These are phyloP conservation scores for Areca catechu DNA, from an alignment of 176 grass and related monocot species.

Conservation along the genomic window DNA sequence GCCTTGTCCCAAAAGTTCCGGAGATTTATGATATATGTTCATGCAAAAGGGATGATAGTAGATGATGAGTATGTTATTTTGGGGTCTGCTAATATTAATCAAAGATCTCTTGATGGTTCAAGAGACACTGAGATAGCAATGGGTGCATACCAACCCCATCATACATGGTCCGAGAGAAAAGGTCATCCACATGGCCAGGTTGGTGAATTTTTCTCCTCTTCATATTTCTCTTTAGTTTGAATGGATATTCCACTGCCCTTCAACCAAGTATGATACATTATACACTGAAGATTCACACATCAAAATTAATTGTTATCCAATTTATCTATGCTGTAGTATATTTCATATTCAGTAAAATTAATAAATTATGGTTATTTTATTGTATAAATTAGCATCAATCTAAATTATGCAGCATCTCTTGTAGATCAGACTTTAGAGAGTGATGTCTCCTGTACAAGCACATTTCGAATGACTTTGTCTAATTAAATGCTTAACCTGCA, in stretches of 20 bases:
- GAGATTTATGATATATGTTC: constrained; percentile 91
- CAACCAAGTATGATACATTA: too few relatives aligned
- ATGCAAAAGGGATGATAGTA: constrained; percentile 83
- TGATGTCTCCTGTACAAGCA: too few relatives aligned
- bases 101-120: constrained; percentile 59
- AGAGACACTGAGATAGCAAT: constrained; percentile 89
- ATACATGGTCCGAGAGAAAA: constrained; percentile 1
- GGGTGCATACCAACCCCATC: constrained; percentile 64
- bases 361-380: too few relatives aligned
- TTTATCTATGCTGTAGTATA: too few relatives aligned
- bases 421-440: too few relatives aligned
- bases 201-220: background rate
- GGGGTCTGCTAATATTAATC: constrained; percentile 92
- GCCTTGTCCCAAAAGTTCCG: constrained; percentile 24
- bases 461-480: too few relatives aligned
- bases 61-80: constrained; percentile 92
- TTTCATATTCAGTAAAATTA: too few relatives aligned
- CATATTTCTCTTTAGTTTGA: background rate
- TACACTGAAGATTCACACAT: too few relatives aligned
- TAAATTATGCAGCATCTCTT: too few relatives aligned
- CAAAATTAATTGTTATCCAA: too few relatives aligned
- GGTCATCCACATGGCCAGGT: constrained; percentile 35
- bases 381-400: too few relatives aligned
- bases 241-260: background rate
- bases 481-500: too few relatives aligned